phyloP scores from a whole-genome alignment of 768 basidiomycete species.

The Goffeauzyma gilvescens region DNA sequence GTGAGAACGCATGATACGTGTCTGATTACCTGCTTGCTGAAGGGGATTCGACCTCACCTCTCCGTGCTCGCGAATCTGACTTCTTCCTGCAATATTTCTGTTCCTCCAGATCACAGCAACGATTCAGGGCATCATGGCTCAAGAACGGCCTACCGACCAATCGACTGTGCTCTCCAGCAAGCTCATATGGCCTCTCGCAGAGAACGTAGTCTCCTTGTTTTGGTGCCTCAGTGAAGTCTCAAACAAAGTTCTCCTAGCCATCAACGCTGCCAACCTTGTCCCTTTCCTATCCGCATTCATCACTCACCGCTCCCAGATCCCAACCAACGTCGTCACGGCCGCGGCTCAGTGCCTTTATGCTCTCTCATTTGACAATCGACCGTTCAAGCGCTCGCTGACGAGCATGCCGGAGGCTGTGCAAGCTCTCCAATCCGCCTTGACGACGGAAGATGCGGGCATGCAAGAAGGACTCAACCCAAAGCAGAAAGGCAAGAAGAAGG shows the following conservation, averaged over 20 bases:
- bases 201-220: slow-evolving; percentile 75
- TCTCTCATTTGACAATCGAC: slow-evolving; percentile 73
- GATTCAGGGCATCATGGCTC: slow-evolving; percentile 43
- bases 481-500: too few species aligned
- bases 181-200: slow-evolving; percentile 70
- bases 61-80: too few species aligned
- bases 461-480: too few species aligned
- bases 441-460: too few species aligned
- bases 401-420: slow-evolving; percentile 13
- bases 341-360: slow-evolving; percentile 93
- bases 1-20: slow-evolving; percentile 32
- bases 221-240: slow-evolving; percentile 93
- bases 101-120: slow-evolving; percentile 48
- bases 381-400: slow-evolving; percentile 48
- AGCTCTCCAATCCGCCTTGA: slow-evolving; percentile 9
- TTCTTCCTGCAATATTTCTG: background rate
- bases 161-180: too few species aligned
- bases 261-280: slow-evolving; percentile 58
- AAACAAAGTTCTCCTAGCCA: slow-evolving; percentile 70
- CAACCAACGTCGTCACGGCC: slow-evolving; percentile 52
- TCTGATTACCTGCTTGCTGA: background rate
- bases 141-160: too few species aligned
- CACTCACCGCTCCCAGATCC: slow-evolving; percentile 47
- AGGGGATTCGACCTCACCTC: background rate
- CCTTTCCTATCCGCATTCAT: slow-evolving; percentile 87